These are phyloP conservation scores for Candida chauliodis DNA, from an alignment of 805 yeast species.

Conservation along the genomic window DNA sequence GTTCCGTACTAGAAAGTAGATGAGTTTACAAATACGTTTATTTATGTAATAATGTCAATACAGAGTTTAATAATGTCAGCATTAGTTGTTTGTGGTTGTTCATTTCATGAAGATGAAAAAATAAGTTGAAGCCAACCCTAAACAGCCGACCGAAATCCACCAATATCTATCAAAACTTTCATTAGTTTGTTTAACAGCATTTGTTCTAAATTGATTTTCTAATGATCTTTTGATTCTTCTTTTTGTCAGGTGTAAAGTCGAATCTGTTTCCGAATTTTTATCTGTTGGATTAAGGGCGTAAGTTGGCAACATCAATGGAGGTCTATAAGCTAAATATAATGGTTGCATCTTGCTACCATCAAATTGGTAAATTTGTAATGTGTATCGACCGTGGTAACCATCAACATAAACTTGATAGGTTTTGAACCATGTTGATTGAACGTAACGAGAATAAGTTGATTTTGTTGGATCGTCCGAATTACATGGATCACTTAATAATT, in stretches of 20 bases:
- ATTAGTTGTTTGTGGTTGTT: too few species aligned
- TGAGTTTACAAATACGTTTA: too few species aligned
- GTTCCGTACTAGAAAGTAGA: too few species aligned
- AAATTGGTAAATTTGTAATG: constrained; percentile 67
- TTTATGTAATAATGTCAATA: too few species aligned
- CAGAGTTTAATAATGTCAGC: too few species aligned
- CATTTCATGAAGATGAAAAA: constrained; percentile 20
- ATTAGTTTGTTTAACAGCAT: constrained; percentile 52
- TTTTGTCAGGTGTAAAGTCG: constrained; percentile 22
- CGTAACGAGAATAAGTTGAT: constrained; percentile 69
- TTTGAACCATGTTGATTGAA: constrained; percentile 59
- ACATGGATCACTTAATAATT: constrained; percentile 85
- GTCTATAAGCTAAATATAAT: constrained; percentile 83
- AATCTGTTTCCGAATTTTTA: constrained; percentile 30
- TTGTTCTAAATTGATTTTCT: constrained; percentile 77
- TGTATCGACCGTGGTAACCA: constrained; percentile 78
- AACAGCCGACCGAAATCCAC: constrained; percentile 50
- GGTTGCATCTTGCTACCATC: constrained; percentile 85
- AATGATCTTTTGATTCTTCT: constrained; percentile 64
- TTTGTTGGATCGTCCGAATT: constrained; percentile 34
- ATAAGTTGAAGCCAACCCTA: constrained; percentile 38
- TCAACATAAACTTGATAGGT: constrained; percentile 62
- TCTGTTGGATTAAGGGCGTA: constrained; percentile 83
- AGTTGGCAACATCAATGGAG: constrained; percentile 96
- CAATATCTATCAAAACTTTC: constrained; percentile 45